phyloP scores from a whole-genome alignment of 1,284 basidiomycete genomes.

The Tilletia setariae region DNA sequence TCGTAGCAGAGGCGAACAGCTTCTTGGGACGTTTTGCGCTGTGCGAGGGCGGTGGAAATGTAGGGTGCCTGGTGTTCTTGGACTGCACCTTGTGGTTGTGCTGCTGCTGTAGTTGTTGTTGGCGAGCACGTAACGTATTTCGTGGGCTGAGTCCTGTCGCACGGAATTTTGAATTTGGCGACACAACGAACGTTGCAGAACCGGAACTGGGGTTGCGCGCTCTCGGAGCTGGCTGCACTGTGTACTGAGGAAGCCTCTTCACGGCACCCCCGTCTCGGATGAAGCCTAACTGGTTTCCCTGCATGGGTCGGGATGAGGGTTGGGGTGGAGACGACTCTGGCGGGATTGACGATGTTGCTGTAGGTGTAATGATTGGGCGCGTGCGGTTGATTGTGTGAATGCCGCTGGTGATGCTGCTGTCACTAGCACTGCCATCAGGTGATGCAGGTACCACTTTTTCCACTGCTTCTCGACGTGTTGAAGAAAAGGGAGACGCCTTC shows the following conservation, averaged over 20 bases:
- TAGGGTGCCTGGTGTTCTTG: too few species aligned
- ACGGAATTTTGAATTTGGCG: too few species aligned
- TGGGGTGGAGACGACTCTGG: too few species aligned
- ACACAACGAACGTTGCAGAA: too few species aligned
- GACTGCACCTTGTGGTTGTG: too few species aligned
- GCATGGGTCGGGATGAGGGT: too few species aligned
- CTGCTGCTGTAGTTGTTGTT: not conserved
- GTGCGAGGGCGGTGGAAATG: not conserved
- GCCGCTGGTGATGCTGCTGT: slow-evolving; percentile 15
- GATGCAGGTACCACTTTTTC: not conserved
- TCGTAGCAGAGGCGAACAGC: not conserved
- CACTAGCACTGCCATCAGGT: not conserved
- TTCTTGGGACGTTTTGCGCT: slow-evolving; percentile 1
- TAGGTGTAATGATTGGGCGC: not conserved
- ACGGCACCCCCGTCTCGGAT: too few species aligned
- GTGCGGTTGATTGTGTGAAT: not conserved
- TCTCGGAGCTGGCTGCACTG: too few species aligned
- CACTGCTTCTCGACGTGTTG: not conserved
- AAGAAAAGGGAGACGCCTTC: too few species aligned
- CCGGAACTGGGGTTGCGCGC: too few species aligned
- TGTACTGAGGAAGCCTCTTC: too few species aligned
- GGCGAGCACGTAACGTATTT: not conserved
- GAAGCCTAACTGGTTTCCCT: too few species aligned
- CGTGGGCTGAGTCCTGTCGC: not conserved
- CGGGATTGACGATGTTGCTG: not conserved